Base-by-base conservation (phyloP, 129 eudicot genomes). In the Chrysanthemum makinoi region DNA sequence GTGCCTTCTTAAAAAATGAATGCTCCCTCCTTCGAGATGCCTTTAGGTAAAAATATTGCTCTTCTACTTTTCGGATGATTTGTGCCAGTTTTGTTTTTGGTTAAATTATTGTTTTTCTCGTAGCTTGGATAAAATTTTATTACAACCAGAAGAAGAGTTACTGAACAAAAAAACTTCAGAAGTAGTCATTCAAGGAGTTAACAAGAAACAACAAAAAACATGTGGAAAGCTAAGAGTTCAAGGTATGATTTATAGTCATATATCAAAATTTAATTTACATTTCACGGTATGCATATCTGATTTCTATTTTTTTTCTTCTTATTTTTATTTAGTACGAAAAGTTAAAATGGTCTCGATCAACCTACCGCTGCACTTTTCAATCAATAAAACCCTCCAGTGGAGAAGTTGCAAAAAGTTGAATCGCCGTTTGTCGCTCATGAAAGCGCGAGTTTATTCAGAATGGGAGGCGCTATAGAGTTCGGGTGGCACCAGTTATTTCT, bases 91-190 rank as follows among this genome's bases (percentile, higher is more conserved):
- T 16, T 65, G 53, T 48, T 4, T 49, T 20, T 35, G 47, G 46
- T 28, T 12, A 60, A 65, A 17, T 75, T 16, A 48, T 48, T 58
- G 50, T 65, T 9, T 66, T 26, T 58, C 30, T 33, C 65, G 16
- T 65, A 91, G 97, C 63, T 76, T 88, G 85, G 84, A 81, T 35
- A 80, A 86, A 4, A 62, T 80, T 20, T 70, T 91, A 54, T 80
- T 91, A 67, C 95, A 91, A 82, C 78, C 97, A 35, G 96, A 91
- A 74, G 92, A 86, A 66, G 97, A 91, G 65, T 55, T 91, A 6
- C 49, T 91, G 81, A 77, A 53, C 61, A 86, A 82, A 77, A 65
- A 66, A 46, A 56, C 90, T 53, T 62, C 88, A 50, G 92, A 84
- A 65, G 72, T 88, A 61, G 83, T 82, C n/a, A 76, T 85, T 74